Evolutionary conservation across 169 alveolate genomes (phyloP), one percentile per base, ranked within the genome.

Genomic region (Plasmodium yoelii): DNA sequence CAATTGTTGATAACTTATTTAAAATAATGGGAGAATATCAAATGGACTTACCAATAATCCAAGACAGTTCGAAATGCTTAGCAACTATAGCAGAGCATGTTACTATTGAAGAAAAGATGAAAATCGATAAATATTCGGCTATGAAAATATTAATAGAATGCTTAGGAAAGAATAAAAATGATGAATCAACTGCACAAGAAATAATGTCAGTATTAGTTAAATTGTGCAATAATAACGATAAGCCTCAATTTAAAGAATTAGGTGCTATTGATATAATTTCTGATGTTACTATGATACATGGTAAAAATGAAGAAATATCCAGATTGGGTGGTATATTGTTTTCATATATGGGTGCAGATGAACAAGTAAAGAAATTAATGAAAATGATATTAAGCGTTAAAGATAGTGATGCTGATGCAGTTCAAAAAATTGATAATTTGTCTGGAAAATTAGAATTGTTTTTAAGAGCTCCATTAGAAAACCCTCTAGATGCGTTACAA

Each of bases 321-420:
- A 68, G 80, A 18, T 89, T 93, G 57, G 97, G 98, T 19, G 98
- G 98, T n/a, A 94, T 94, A 60, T 90, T 96, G 60, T 92, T 95
- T 65, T 95, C 96, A 10, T 93, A 93, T 73, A 92, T 96, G 93
- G 98, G 98, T 18, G 98, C 98, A 26, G 98, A 96, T 82, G 97
- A 94, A 53, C 97, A 96, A 75, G 96, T 96, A 68, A 95, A 95
- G 92, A 94, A 94, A 55, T 71, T 96, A 56, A 96, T 96, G 98
- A 93, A 94, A 19, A 80, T 88, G 53, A 96, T 96, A 55, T 94
- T 96, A 42, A 93, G 93, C 19, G 88, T 95, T 7, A 97, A 93
- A 51, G 93, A 90, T 60, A 86, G 71, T 57, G 94, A 93, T 65
- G 95, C 88, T 80, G 97, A 95, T 69, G 84, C 94, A 59, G 94